phyloP scores from a whole-genome alignment of 1,284 basidiomycete genomes.

The Tilletiopsis washingtonensis region DNA sequence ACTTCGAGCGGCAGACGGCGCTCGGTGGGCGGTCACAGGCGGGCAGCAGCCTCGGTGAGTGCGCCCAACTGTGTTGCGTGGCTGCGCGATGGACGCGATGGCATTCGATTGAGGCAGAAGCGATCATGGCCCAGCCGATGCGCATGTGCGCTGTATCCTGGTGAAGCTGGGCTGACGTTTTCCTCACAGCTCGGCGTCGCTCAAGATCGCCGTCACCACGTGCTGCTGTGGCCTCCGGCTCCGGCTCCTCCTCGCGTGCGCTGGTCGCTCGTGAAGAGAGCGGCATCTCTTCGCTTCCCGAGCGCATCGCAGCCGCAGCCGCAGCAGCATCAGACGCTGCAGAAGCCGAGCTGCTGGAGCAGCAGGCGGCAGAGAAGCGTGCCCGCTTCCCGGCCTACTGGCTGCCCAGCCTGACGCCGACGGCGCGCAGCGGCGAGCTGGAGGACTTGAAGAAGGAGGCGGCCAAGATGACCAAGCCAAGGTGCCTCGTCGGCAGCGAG shows the following conservation, averaged over 20 bases:
- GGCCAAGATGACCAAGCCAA: slow-evolving; percentile 32
- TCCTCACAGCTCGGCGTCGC: slow-evolving; percentile 51
- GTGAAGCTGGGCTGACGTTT: too few relatives aligned
- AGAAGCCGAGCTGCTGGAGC: slow-evolving; percentile 66
- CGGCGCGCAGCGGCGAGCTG: slow-evolving; percentile 49
- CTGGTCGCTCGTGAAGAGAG: not conserved
- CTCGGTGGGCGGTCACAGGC: too few relatives aligned
- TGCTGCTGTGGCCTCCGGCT: slow-evolving; percentile 63
- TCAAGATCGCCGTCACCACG: slow-evolving; percentile 65
- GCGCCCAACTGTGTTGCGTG: too few relatives aligned
- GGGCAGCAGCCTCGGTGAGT: too few relatives aligned
- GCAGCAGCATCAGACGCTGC: slow-evolving; percentile 70
- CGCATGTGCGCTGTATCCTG: too few relatives aligned
- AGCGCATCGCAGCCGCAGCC: not conserved
- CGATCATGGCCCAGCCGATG: too few relatives aligned
- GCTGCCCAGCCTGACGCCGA: slow-evolving; percentile 46
- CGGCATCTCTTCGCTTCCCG: not conserved
- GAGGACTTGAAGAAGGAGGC: slow-evolving; percentile 63
- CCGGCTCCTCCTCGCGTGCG: slow-evolving; percentile 11
- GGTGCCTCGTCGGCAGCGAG: slow-evolving; percentile 3
- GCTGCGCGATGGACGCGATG: too few relatives aligned
- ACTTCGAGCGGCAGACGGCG: slow-evolving; percentile 13
- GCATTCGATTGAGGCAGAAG: too few relatives aligned
- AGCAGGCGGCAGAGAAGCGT: slow-evolving; percentile 67
- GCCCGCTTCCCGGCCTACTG: slow-evolving; percentile 88